phyloP scores from a whole-genome alignment of 768 basidiomycete genomes.

The Suillus variegatus region DNA sequence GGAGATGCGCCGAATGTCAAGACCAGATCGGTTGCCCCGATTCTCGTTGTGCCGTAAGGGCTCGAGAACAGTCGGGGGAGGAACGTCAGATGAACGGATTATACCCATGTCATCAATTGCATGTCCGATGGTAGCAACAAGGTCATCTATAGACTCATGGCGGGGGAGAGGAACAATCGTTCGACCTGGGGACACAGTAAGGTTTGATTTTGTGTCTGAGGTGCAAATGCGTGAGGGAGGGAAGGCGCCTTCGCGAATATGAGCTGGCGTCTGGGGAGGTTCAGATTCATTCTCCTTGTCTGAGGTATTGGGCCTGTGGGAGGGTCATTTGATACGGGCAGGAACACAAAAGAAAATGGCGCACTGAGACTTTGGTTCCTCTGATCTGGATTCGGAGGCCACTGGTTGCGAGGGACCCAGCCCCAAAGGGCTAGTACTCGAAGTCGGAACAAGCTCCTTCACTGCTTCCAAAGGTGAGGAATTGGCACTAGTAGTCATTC shows the following conservation, averaged over 20 bases:
- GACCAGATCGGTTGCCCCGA: slow-evolving; percentile 21
- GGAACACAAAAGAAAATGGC: background rate
- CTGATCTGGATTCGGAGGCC: background rate
- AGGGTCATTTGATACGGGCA: background rate
- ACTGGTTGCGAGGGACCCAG: background rate
- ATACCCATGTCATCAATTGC: slow-evolving; percentile 43
- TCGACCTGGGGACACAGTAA: slow-evolving; percentile 19
- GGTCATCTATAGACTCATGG: slow-evolving; percentile 37
- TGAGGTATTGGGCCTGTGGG: background rate
- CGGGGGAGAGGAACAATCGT: slow-evolving; percentile 23
- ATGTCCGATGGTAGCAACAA: slow-evolving; percentile 37
- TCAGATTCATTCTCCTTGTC: background rate
- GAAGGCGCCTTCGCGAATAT: slow-evolving; percentile 67
- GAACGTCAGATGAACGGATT: slow-evolving; percentile 30
- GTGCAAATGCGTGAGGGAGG: slow-evolving; percentile 44
- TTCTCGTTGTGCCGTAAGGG: slow-evolving; percentile 39
- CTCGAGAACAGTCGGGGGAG: slow-evolving; percentile 42
- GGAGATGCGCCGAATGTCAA: slow-evolving; percentile 35
- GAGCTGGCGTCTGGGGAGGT: slow-evolving; percentile 20
- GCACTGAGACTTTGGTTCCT: background rate
- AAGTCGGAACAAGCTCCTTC: slow-evolving; percentile 1
- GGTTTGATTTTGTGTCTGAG: slow-evolving; percentile 18
- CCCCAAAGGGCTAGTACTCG: background rate
- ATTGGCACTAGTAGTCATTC: background rate
- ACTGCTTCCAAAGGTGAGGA: background rate